phyloP scores from a whole-genome alignment of 2,329 filamentous ascomycete genomes.

The Ophiostoma angusticollis region DNA sequence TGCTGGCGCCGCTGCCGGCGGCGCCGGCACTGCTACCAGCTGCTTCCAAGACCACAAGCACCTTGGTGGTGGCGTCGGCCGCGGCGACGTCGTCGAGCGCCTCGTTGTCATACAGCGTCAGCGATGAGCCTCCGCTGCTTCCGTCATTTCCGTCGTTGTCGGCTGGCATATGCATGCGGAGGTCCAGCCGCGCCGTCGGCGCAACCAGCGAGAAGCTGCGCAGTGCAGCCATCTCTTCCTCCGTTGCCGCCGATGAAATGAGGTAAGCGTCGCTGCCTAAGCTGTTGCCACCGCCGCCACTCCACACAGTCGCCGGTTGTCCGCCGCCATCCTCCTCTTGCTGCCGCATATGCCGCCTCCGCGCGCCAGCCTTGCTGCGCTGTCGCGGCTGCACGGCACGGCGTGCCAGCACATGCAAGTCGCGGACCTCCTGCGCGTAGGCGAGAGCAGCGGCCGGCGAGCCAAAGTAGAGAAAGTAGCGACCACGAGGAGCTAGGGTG shows the following conservation, averaged over 20 bases:
- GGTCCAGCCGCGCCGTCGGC: constrained; percentile 17
- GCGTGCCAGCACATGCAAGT: constrained; percentile 30
- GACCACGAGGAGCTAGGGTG: constrained; percentile 49
- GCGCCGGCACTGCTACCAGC: not conserved
- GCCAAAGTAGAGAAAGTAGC: constrained; percentile 59
- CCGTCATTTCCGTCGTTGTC: not conserved
- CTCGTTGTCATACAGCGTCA: constrained; percentile 7
- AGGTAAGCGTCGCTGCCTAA: not conserved
- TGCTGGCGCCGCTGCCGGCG: constrained; percentile 17
- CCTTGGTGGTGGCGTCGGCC: constrained; percentile 16
- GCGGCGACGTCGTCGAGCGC: constrained; percentile 11
- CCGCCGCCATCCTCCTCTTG: constrained; percentile 6
- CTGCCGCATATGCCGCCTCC: constrained; percentile 15
- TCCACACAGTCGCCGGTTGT: constrained; percentile 5
- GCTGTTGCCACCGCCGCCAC: constrained; percentile 8
- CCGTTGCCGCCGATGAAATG: constrained; percentile 11
- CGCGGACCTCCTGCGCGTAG: constrained; percentile 43
- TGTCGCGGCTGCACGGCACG: constrained; percentile 15
- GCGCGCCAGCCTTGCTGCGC: constrained; percentile 15
- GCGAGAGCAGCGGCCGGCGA: constrained; percentile 42
- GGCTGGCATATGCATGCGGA: constrained; percentile 13
- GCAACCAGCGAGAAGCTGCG: constrained; percentile 22
- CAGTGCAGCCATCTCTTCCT: constrained; percentile 9
- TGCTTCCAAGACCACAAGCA: constrained; percentile 26
- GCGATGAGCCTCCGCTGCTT: not conserved